Evolutionary conservation across 129 eudicot species (phyloP), one percentile per base, ranked within the genome.

Genomic region (Lonicera japonica): DNA sequence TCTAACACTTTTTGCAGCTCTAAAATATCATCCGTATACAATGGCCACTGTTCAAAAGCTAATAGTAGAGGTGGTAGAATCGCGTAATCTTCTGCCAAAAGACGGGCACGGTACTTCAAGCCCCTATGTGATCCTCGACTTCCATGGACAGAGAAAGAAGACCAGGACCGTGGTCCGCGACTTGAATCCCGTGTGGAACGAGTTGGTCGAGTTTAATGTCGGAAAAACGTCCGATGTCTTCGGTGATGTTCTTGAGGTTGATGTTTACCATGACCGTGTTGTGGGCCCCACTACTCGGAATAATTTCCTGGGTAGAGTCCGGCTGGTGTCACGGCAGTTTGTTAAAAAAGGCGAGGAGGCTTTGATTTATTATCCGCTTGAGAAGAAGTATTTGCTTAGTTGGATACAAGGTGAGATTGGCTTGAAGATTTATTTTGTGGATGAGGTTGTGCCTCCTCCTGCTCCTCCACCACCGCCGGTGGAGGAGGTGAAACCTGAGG

Each of bases 321-420:
- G 88, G 53, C 22, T 92, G 78, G 64, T 61, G 68, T 80, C 98
- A 5, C 54, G 65, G 15, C 98, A 87, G 83, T 92, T 92, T 64
- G 98, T 87, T 20, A 84, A 64, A 79, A 82, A 74, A 78, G 98
- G 98, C 0, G 98, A 92, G 52, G 98, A 92, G 80, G 98, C 95
- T 34, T 73, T 92, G 80, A 82, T 87, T 25, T 84, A 82, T 62
- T 87, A 82, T 64, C 78, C 86, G 2, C 67, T 91, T 73, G 96
- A 84, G 74, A 87, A 84, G 68, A 91, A 87, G 71, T 73, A 70
- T 69, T 48, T 82, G 67, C 66, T 87, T 19, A 82, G 85, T 70
- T 87, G 86, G 95, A 76, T 84, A 21, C 95, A 76, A 55, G 98
- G 98, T 5, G 96, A 92, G 53, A 82, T 92, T 64, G 95, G 96